Evolutionary conservation across 2,329 filamentous ascomycete species (phyloP).

Genomic region (Blastomyces parvus): DNA sequence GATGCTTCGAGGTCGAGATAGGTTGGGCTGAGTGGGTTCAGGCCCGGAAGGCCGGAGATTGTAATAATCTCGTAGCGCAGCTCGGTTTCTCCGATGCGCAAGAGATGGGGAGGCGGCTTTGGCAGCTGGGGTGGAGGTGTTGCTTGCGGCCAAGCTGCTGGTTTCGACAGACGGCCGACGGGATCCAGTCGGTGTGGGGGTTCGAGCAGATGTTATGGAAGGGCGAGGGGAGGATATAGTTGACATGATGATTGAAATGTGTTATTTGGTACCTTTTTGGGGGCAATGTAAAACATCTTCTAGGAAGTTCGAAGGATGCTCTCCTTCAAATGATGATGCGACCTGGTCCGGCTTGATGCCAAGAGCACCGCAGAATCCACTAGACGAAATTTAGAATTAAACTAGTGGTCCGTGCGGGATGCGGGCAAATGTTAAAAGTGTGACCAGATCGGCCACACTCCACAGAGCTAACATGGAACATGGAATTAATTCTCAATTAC

Average conservation of each 20-base stretch:
- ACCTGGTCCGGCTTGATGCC: neutral
- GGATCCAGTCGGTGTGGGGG: conserved; percentile 62
- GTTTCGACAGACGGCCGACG: conserved; percentile 63
- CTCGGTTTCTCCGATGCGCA: conserved; percentile 57
- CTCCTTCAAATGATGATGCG: neutral
- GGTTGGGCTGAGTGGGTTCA: conserved; percentile 24
- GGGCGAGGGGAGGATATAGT: conserved; percentile 51
- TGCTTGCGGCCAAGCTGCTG: conserved; percentile 39
- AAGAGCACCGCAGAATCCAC: neutral
- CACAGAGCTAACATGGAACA: too few species aligned
- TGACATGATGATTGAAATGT: conserved; percentile 41
- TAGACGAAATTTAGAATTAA: conserved; percentile 6
- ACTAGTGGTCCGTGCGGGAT: conserved; percentile 6
- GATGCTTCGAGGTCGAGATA: conserved; percentile 28
- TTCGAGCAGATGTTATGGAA: conserved; percentile 48
- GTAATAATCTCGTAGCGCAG: conserved; percentile 89
- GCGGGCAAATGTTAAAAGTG: neutral
- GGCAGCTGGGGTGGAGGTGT: conserved; percentile 32
- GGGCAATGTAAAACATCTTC: neutral
- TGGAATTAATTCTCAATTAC: neutral
- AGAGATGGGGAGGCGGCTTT: conserved; percentile 31
- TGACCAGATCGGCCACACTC: too few species aligned
- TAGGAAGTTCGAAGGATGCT: neutral
- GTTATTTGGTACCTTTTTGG: neutral
- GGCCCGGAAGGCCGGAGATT: conserved; percentile 55